These are phyloP conservation scores for Phellopilus nigrolimitatus DNA, from an alignment of 1,284 basidiomycete species.

Conservation along the genomic window DNA sequence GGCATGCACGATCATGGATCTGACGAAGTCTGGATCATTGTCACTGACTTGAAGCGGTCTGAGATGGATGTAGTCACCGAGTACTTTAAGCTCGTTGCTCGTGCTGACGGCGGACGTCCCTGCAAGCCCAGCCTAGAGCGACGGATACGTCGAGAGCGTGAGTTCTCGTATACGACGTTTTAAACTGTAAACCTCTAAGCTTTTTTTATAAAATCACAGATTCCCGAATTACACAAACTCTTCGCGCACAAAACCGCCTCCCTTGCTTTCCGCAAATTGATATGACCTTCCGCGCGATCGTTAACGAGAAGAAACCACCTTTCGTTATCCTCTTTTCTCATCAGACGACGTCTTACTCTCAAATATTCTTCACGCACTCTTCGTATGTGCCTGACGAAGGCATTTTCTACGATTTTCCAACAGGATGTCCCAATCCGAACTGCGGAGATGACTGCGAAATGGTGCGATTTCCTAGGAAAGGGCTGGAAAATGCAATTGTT, in stretches of 20 bases:
- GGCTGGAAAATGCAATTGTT: slow-evolving; percentile 52
- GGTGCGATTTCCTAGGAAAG: slow-evolving; percentile 66
- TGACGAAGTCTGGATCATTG: slow-evolving; percentile 70
- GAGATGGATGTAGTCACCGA: slow-evolving; percentile 75
- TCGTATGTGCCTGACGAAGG: slow-evolving; percentile 65
- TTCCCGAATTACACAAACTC: slow-evolving; percentile 58
- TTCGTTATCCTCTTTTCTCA: slow-evolving; percentile 73
- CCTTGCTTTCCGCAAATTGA: slow-evolving; percentile 77
- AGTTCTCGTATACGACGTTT: too few relatives aligned
- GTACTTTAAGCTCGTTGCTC: slow-evolving; percentile 68
- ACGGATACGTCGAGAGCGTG: slow-evolving; percentile 62
- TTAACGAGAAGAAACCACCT: slow-evolving; percentile 65
- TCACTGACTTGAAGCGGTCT: slow-evolving; percentile 67
- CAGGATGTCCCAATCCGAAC: slow-evolving; percentile 68
- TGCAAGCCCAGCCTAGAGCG: slow-evolving; percentile 62
- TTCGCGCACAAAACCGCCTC: slow-evolving; percentile 58
- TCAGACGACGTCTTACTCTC: slow-evolving; percentile 71
- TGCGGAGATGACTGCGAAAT: slow-evolving; percentile 76
- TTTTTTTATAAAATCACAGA: slow-evolving; percentile 37
- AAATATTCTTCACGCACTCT: slow-evolving; percentile 68
- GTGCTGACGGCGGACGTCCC: slow-evolving; percentile 51
- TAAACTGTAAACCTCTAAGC: too few relatives aligned
- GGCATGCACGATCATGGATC: slow-evolving; percentile 75
- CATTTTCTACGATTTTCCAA: slow-evolving; percentile 69
- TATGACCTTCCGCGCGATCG: slow-evolving; percentile 63